phyloP scores from a whole-genome alignment of 2,329 filamentous ascomycete species.

The Hyphodiscus sp. region DNA sequence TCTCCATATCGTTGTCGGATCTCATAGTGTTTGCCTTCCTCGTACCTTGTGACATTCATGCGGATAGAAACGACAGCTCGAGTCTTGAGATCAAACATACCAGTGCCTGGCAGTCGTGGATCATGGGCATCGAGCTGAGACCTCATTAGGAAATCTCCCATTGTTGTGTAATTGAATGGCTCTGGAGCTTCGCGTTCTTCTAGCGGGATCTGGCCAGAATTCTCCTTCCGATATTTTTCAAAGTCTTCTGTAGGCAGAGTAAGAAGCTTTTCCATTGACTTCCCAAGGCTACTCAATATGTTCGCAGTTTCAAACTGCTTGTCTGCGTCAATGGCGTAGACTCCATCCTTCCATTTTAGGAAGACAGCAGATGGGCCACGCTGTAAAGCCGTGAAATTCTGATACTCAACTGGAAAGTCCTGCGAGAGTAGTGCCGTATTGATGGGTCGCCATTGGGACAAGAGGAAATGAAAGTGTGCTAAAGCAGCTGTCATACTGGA shows the following conservation, averaged over 20 bases:
- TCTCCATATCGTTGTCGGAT: slow-evolving; percentile 68
- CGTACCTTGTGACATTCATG: slow-evolving; percentile 70
- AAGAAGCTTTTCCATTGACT: slow-evolving; percentile 93
- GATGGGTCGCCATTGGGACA: slow-evolving; percentile 75
- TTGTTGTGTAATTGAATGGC: slow-evolving; percentile 78
- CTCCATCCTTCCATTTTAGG: slow-evolving; percentile 72
- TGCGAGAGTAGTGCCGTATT: slow-evolving; percentile 62
- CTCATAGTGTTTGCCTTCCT: slow-evolving; percentile 79
- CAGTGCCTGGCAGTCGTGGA: slow-evolving; percentile 75
- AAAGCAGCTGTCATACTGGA: slow-evolving; percentile 91
- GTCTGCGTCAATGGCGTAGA: slow-evolving; percentile 92
- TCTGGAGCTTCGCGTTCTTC: slow-evolving; percentile 68
- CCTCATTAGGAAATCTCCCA: slow-evolving; percentile 86
- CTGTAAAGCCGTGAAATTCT: slow-evolving; percentile 64
- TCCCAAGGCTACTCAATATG: slow-evolving; percentile 84
- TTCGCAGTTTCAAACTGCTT: slow-evolving; percentile 84
- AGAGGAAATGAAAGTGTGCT: slow-evolving; percentile 84
- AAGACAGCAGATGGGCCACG: slow-evolving; percentile 75
- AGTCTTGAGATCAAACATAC: slow-evolving; percentile 96
- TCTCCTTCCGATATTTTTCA: slow-evolving; percentile 70
- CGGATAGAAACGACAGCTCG: slow-evolving; percentile 86
- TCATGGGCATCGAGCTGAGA: slow-evolving; percentile 93
- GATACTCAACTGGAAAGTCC: slow-evolving; percentile 54
- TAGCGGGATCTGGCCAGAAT: slow-evolving; percentile 62
- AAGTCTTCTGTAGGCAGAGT: slow-evolving; percentile 78